Evolutionary conservation across 1,139 yeast species (phyloP).

Genomic region (Debaryomyces subglobosus): DNA sequence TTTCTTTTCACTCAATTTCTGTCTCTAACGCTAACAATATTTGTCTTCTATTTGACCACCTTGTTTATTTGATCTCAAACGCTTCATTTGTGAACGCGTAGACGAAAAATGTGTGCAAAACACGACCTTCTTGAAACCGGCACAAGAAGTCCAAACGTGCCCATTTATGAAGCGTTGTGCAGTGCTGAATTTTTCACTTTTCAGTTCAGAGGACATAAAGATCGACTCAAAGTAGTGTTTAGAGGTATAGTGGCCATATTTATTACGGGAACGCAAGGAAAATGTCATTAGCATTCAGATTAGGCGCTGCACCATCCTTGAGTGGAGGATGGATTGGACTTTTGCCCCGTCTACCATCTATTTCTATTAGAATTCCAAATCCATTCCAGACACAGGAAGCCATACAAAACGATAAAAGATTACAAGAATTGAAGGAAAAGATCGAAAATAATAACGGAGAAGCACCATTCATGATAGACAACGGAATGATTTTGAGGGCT

Average conservation of each 20-base stretch:
- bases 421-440: constrained; percentile 35
- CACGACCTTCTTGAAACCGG: not conserved
- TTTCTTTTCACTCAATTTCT: not conserved
- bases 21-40: not conserved
- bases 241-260: not conserved
- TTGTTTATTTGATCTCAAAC: constrained; percentile 4
- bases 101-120: not conserved
- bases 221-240: not conserved
- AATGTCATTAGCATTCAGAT: constrained; percentile 31
- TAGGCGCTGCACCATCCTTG: constrained; percentile 19
- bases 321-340: constrained; percentile 20
- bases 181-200: constrained; percentile 2
- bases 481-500: constrained; percentile 73
- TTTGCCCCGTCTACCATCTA: constrained; percentile 29
- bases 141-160: not conserved
- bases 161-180: not conserved
- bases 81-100: constrained; percentile 12
- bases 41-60: not conserved
- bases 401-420: constrained; percentile 24
- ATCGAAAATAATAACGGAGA: constrained; percentile 29
- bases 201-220: constrained; percentile 3
- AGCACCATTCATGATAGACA: constrained; percentile 47
- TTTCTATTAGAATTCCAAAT: constrained; percentile 16
- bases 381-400: constrained; percentile 7
- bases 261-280: not conserved